Base-by-base conservation (phyloP, 345 rosid genomes). In the Clausena lansium region DNA sequence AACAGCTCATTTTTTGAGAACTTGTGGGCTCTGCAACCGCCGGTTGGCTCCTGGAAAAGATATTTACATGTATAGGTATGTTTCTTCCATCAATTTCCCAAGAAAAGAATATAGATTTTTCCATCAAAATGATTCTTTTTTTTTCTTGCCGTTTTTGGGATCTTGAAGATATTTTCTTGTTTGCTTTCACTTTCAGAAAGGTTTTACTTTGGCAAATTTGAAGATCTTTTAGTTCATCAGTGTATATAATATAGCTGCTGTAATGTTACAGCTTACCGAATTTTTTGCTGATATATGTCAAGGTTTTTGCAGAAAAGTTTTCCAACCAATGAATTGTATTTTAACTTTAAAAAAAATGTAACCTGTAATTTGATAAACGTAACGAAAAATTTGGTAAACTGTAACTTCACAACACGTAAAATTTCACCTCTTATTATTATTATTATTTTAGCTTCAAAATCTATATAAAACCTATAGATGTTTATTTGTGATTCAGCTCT, bases 31-130 rank as follows among this genome's bases (percentile, higher is more conserved):
- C 79, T 94, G 98, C 79, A 84, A 79, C 52, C 88, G 87, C 71
- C 89, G 87, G 52, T 73, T 94, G 60, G 87, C 87, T 82, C 87
- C 91, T 22, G 86, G 87, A n/a, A 90, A 88, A 47, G 98, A 94
- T 77, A 90, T 94, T 67, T 94, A 91, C 82, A 94, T 94, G 97
- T 94, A 94, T 73, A 91, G 93, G 98, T 94, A 84, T 24, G 71
- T 17, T 67, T 35, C 2, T 15, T 68, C 45, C 17, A 13, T 45
- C 5, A 45, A 14, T 24, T 25, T 68, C 7, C 71, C 55, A 8
- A 9, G 20, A 41, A 68, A 68, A 39, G 6, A 17, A 52, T 0
- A 52, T 52, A 13, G 50, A 45, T 45, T 45, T 11, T 45, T 45
- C 50, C 15, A 13, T 13, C 50, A 13, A 13, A 15, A 3, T 17